A percentile compares a stretch with the other conserved stretches of the same genome.
Conservation (phyloP, 1,284 basidiomycete species). For the Jaminaea rosea region DNA sequence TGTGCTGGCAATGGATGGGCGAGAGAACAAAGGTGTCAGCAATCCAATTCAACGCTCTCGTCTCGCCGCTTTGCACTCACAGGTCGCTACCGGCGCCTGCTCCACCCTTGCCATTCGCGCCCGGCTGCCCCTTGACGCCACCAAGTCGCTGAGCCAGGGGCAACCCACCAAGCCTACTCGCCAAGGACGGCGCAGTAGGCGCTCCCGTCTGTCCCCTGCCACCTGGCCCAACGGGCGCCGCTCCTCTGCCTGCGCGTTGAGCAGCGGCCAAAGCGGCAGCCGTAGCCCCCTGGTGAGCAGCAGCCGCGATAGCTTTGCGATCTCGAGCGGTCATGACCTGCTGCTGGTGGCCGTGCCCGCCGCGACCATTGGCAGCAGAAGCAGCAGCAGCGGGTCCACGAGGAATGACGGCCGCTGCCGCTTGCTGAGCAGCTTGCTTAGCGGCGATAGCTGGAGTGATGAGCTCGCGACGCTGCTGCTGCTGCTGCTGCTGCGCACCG, state of each 20-base stretch:
- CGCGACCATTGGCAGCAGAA: too few species aligned
- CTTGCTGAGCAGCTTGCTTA: background rate
- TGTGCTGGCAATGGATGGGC: too few species aligned
- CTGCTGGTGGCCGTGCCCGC: too few species aligned
- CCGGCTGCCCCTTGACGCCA: constrained; percentile 1
- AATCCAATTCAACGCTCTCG: too few species aligned
- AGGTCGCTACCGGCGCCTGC: background rate
- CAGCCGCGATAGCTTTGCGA: background rate
- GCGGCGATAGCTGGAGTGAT: background rate
- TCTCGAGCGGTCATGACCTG: background rate
- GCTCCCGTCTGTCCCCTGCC: too few species aligned
- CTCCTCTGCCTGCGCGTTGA: background rate
- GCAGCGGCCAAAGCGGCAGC: background rate
- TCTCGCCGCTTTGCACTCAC: background rate
- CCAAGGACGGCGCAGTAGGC: background rate
- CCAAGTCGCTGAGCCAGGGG: background rate
- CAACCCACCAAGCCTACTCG: background rate
- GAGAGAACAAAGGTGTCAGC: too few species aligned
- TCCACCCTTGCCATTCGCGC: too few species aligned
- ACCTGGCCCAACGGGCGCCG: background rate
- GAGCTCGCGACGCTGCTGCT: background rate
- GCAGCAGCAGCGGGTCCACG: background rate
- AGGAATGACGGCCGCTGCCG: background rate
- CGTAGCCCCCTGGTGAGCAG: background rate
- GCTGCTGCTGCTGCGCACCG: background rate